A percentile compares a stretch with the other conserved stretches of the same genome.
Evolutionary conservation across 345 rosid genomes (phyloP).

Genomic region (Acer campestre): DNA sequence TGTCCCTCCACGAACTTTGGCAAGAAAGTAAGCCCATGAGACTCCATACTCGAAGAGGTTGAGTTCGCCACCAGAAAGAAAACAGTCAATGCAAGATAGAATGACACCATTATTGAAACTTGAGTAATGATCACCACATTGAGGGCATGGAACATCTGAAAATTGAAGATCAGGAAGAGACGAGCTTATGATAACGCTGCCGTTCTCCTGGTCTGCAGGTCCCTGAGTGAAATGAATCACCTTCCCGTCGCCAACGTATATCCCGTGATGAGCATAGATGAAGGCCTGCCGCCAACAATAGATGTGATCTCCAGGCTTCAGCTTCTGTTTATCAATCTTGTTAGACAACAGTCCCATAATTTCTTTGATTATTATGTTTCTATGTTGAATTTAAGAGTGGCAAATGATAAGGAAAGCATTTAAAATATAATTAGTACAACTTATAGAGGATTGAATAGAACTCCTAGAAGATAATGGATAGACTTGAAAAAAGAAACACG

Average conservation of each 20-base stretch:
- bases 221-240: constrained; percentile 85
- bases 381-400: neutral
- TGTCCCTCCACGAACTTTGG: constrained; percentile 75
- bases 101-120: constrained; percentile 47
- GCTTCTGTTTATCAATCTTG: neutral
- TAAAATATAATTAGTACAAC: too few relatives aligned
- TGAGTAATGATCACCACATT: constrained; percentile 36
- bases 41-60: constrained; percentile 59
- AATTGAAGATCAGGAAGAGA: constrained; percentile 29
- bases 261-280: constrained; percentile 35
- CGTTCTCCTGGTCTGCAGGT: constrained; percentile 49
- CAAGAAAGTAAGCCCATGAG: constrained; percentile 45
- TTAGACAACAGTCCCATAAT: neutral
- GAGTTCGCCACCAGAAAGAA: constrained; percentile 53
- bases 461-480: too few relatives aligned
- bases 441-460: too few relatives aligned
- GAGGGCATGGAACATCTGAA: constrained; percentile 46
- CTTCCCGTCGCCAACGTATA: constrained; percentile 58
- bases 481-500: too few relatives aligned
- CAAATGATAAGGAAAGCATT: neutral
- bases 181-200: constrained; percentile 45
- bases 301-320: neutral
- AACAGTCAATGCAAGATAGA: constrained; percentile 70
- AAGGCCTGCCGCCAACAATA: neutral
- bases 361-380: neutral